Percentiles rank a stretch among this genome's conserved stretches.
These are phyloP conservation scores for Mycena capillaripes DNA, from an alignment of 768 basidiomycete genomes.

Conservation along the genomic window DNA sequence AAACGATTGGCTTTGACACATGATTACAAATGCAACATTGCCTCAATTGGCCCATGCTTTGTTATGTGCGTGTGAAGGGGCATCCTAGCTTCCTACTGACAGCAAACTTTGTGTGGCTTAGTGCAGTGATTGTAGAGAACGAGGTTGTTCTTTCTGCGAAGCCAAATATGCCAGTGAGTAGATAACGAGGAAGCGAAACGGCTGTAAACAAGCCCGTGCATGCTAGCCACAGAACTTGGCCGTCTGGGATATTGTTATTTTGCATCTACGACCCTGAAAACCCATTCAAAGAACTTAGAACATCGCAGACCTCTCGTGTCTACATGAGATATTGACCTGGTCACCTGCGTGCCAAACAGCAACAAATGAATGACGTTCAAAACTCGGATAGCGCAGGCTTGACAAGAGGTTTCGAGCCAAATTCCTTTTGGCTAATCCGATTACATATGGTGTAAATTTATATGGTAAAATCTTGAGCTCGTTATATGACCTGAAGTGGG, in stretches of 20 bases:
- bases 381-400: too few relatives aligned
- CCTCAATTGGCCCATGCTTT: slow-evolving; percentile 10
- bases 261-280: neutral
- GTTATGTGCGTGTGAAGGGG: neutral
- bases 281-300: neutral
- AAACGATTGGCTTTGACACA: slow-evolving; percentile 7
- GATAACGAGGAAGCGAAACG: slow-evolving; percentile 4
- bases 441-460: too few relatives aligned
- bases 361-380: too few relatives aligned
- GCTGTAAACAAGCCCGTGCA: slow-evolving; percentile 1
- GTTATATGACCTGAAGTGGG: too few relatives aligned
- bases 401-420: too few relatives aligned
- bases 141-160: slow-evolving; percentile 1
- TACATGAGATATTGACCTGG: neutral
- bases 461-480: too few relatives aligned
- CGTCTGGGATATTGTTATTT: neutral
- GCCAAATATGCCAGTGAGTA: slow-evolving; percentile 8
- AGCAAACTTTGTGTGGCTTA: neutral
- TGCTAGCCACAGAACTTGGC: slow-evolving; percentile 5
- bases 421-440: too few relatives aligned
- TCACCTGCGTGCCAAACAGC: too few relatives aligned
- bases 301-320: slow-evolving; percentile 1
- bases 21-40: slow-evolving; percentile 11
- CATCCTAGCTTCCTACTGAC: neutral
- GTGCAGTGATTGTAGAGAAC: slow-evolving; percentile 4